Base-by-base conservation (phyloP, 306 rosid species). In the Dalbergia cochinchinensis region DNA sequence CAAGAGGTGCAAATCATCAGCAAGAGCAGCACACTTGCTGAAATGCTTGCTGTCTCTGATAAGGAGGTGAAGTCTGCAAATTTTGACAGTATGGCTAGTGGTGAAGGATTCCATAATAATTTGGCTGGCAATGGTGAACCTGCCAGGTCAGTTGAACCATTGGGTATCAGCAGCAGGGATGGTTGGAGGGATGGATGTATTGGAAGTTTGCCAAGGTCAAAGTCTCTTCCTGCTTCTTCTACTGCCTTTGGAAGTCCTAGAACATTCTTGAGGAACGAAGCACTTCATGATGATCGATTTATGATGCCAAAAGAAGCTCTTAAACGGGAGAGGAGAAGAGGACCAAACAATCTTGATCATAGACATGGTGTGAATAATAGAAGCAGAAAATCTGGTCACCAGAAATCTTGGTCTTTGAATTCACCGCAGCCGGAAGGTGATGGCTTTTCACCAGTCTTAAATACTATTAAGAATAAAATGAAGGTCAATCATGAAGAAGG, bases 111-210 rank as follows among this genome's bases (percentile, higher is more conserved):
- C 54, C 47, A 70, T 50, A 74, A 81, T 79, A 88, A 89, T 42
- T 58, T 81, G 88, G 47, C 83, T 39, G 70, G 63, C 69, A 81
- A 86, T 11, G 86, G 85, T 70, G 74, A 81, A 81, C 85, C 83
- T 79, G 76, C 83, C 42, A 84, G 85, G 62, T 48, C 71, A 63
- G 86, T 73, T 69, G 94, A 89, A 82, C 98, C 99, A 71, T 83
- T 91, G 77, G 99, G 99, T 73, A 95, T 95, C 80, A 95, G 99
- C 87, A 95, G 98, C 69, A 89, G 90, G 86, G 99, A 95, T 87
- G 99, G 99, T 73, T 95, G 99, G 99, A 95, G 89, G 90, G 90
- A 89, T 80, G 91, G 83, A 44, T 81, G 74, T 74, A 74, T 82
- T 45, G 82, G 75, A 55, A 87, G 85, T 74, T 87, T 95, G 85